Base-by-base conservation (phyloP, 257 asterid species). In the Paraleonurus japonicus region DNA sequence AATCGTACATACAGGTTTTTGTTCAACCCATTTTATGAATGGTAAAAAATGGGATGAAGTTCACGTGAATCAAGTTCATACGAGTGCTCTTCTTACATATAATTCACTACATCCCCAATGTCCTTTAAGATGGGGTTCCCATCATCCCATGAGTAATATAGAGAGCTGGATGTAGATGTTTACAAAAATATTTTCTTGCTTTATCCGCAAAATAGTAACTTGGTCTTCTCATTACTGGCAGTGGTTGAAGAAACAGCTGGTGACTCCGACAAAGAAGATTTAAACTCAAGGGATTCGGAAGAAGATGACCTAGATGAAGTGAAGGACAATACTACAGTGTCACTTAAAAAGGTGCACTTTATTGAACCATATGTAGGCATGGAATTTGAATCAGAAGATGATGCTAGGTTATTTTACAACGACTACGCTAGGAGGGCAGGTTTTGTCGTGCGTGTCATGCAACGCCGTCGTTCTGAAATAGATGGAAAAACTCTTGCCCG, bases 401-500 rank as follows among this genome's bases (percentile, higher is more conserved):
- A 85, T 75, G 93, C 90, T 3, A 79, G 82, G 78, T 75, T 70
- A 71, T 87, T 79, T 62, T 87, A 87, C 35, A 68, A 62, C 5
- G 87, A 83, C 51, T 87, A 85, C 20, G 90, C 93, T 1, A 71
- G 80, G 76, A 76, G 82, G 48, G 71, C 60, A 24, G 93, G 93
- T 37, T 87, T 87, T 71, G 78, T 85, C 27, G 88, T 85, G 26
- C 87, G 93, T 7, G 61, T 83, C 33, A 85, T 87, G 93, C 90
- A 83, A 45, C 82, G 88, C 3, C 88, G 86, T 8, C 79, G 88
- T 24, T 87, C 93, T 17, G 93, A 87, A 67, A 70, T 78, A 35
- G 90, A 85, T 35, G 90, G 89, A 24, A 80, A 77, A 73, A 83
- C 87, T 47, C 86, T 83, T 64, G 94, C 94, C 28, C 88, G 86